These are phyloP conservation scores for Pseudomassariella vexata DNA, from an alignment of 2,329 filamentous ascomycete species.

Conservation along the genomic window DNA sequence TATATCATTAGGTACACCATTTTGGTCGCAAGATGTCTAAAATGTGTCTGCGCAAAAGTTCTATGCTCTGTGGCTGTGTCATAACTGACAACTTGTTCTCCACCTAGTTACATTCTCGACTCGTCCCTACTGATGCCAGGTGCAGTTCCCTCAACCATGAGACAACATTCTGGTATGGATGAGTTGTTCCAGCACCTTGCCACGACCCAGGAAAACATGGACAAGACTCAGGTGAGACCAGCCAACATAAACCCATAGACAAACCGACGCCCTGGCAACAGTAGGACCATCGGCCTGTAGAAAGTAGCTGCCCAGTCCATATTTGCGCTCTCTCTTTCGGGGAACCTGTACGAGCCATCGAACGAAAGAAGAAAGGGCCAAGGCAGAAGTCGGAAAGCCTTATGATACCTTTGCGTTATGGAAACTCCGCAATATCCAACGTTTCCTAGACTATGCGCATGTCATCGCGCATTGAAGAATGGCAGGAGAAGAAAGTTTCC, in stretches of 20 bases:
- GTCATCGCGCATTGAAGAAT: slow-evolving; percentile 50
- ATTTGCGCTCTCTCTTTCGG: slow-evolving; percentile 53
- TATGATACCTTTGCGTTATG: slow-evolving; percentile 56
- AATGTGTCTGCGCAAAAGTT: too few species aligned
- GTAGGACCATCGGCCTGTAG: slow-evolving; percentile 39
- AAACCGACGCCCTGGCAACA: slow-evolving; percentile 55
- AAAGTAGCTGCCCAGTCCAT: slow-evolving; percentile 37
- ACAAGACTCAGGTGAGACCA: slow-evolving; percentile 28
- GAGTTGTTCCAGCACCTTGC: slow-evolving; percentile 52
- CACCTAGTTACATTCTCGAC: slow-evolving; percentile 30
- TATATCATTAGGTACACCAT: too few species aligned
- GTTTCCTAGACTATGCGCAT: slow-evolving; percentile 53
- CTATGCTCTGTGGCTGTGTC: too few species aligned
- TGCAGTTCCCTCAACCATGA: slow-evolving; percentile 52
- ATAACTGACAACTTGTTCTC: too few species aligned
- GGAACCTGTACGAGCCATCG: slow-evolving; percentile 18
- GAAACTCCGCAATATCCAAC: slow-evolving; percentile 54
- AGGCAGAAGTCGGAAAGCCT: slow-evolving; percentile 45
- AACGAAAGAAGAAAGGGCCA: slow-evolving; percentile 41
- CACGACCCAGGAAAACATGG: slow-evolving; percentile 35
- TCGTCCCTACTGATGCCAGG: slow-evolving; percentile 55
- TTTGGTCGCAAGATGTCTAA: too few species aligned
- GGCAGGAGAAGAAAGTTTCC: slow-evolving; percentile 47
- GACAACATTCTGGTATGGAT: slow-evolving; percentile 55
- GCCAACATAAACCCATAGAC: slow-evolving; percentile 4